phyloP scores from a whole-genome alignment of 176 grass and related monocot genomes.

The Avena atlantica region DNA sequence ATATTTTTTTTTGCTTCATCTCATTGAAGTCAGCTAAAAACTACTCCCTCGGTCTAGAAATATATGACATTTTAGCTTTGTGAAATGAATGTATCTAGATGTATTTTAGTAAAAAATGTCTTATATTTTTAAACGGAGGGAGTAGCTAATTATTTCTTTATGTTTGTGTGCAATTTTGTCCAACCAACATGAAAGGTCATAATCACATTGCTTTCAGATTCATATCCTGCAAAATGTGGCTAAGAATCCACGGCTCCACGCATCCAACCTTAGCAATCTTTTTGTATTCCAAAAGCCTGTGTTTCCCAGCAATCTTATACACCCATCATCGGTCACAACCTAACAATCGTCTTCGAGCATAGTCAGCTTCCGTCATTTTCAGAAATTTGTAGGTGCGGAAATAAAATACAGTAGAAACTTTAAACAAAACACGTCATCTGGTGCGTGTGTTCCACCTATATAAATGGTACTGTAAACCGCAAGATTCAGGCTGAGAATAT shows the following conservation, averaged over 20 bases:
- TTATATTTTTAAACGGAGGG: too few species aligned
- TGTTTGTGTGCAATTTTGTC: not conserved
- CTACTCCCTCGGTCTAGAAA: too few species aligned
- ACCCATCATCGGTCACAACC: not conserved
- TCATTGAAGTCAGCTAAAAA: too few species aligned
- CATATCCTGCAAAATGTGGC: not conserved
- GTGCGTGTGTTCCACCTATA: slow-evolving; percentile 20
- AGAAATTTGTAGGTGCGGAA: not conserved
- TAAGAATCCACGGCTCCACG: not conserved
- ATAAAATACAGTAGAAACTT: not conserved
- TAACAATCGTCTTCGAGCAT: not conserved
- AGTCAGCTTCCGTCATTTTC: slow-evolving; percentile 30
- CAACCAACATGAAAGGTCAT: not conserved
- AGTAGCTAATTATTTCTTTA: not conserved
- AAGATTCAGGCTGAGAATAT: slow-evolving; percentile 24
- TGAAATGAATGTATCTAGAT: too few species aligned
- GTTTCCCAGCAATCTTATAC: not conserved
- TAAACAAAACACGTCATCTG: slow-evolving; percentile 33
- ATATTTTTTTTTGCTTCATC: too few species aligned
- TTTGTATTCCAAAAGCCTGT: not conserved
- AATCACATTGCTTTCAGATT: not conserved
- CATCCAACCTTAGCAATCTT: not conserved
- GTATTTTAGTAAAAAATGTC: too few species aligned
- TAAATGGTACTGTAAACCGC: not conserved
- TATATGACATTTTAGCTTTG: too few species aligned